These are phyloP conservation scores for Cyclotella kingstonii DNA, from an alignment of 108 stramenopile species.

Conservation along the genomic window DNA sequence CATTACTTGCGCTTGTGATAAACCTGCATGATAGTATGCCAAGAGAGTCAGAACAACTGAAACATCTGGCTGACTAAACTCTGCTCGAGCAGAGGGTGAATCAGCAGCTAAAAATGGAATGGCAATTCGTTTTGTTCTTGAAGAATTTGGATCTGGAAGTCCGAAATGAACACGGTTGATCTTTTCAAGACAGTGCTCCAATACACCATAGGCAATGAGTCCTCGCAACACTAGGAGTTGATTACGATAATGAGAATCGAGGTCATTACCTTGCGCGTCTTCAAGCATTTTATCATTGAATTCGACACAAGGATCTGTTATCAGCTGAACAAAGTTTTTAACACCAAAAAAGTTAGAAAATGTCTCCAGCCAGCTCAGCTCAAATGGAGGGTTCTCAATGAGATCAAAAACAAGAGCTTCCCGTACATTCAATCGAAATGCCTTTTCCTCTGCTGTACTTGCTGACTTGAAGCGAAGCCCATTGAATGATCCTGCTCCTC, in stretches of 20 bases:
- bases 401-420: conserved; percentile 11
- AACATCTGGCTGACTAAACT: conserved; percentile 55
- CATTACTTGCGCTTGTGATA: conserved; percentile 25
- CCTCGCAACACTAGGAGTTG: conserved; percentile 51
- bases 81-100: conserved; percentile 41
- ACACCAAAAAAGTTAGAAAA: no score
- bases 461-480: conserved; percentile 9
- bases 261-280: no score
- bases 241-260: no score
- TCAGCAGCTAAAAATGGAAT: conserved; percentile 50
- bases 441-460: no score
- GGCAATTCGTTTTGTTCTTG: conserved; percentile 46
- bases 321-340: not conserved
- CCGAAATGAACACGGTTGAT: conserved; percentile 52
- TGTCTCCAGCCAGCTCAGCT: conserved; percentile 27
- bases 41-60: conserved; percentile 46
- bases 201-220: conserved; percentile 31
- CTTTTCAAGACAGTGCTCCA: conserved; percentile 52
- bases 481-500: no score
- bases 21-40: conserved; percentile 54
- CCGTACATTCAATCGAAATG: no score
- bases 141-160: conserved; percentile 14
- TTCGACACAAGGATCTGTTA: not conserved
- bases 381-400: conserved; percentile 16
- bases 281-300: no score